A percentile compares a stretch with the other conserved stretches of the same genome.
phyloP scores from a whole-genome alignment of 78 protist species.

The Emiliania huxleyi region DNA sequence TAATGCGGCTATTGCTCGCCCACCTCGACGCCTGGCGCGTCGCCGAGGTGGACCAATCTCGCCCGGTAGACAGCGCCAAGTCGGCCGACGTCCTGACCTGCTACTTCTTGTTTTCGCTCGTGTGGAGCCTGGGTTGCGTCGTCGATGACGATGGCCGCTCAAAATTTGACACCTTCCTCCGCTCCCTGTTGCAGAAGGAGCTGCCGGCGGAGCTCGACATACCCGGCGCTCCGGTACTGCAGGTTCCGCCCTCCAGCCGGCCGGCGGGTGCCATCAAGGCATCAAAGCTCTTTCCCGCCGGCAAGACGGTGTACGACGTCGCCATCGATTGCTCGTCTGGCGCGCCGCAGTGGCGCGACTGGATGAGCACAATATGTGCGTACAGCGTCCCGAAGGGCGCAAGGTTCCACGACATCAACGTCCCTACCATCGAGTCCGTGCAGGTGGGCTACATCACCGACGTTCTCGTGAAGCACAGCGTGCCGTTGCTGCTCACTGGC shows the following conservation, averaged over 20 bases:
- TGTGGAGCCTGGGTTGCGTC: slow-evolving; percentile 34
- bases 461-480: neutral
- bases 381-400: slow-evolving; percentile 21
- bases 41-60: neutral
- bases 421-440: slow-evolving; percentile 70
- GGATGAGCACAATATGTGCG: slow-evolving; percentile 14
- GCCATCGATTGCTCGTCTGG: neutral
- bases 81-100: neutral
- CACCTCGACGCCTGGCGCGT: neutral
- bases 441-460: slow-evolving; percentile 34
- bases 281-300: neutral
- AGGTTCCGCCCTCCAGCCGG: neutral
- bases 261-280: neutral
- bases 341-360: slow-evolving; percentile 42
- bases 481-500: slow-evolving; percentile 61
- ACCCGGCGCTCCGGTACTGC: slow-evolving; percentile 33
- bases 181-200: neutral
- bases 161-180: neutral
- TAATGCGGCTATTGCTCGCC: slow-evolving; percentile 15
- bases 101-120: neutral
- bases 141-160: neutral
- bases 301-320: slow-evolving; percentile 42
- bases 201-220: slow-evolving; percentile 4
- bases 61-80: neutral
- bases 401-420: slow-evolving; percentile 52